Base-by-base conservation (phyloP, 345 rosid genomes). In the Rhodomyrtus tomentosa region DNA sequence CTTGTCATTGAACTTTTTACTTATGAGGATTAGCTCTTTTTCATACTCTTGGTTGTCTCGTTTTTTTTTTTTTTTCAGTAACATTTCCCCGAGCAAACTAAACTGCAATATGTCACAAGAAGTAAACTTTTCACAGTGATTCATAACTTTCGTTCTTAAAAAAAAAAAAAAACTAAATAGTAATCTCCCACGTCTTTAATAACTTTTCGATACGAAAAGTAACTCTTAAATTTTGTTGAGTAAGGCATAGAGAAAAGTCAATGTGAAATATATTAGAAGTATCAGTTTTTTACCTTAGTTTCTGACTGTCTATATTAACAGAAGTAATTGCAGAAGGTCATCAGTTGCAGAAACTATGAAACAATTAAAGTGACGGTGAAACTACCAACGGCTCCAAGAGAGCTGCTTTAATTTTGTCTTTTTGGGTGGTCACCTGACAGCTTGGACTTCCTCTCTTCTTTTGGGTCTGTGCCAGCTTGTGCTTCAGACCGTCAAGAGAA, bases 181-280 rank as follows among this genome's bases (percentile, higher is more conserved):
- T n/a, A n/a, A n/a, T n/a, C n/a, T n/a, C n/a, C 74, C 0, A 62
- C 74, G 0, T 16, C 42, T 62, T 8, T 16, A 36, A 59, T 16
- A 62, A 16, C 21, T 29, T 16, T 51, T 51, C 54, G 21, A 2
- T 51, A 16, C 54, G 22, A 6, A 52, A 52, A 52, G 55, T 6
- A 52, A 20, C 22, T 52, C 55, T 52, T 7, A 4, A 7, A 18
- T 18, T 18, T 0, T 16, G 24, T 6, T 68, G 12, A 32, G 45
- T 68, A 32, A 68, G 16, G 32, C 1, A 16, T 68, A 32, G 0
- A 18, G 45, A 32, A 32, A 62, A 8, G 45, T 4, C 15, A 62
- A n/a, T n/a, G n/a, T n/a, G n/a, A n/a, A n/a, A n/a, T n/a, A n/a
- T n/a, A n/a, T n/a, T n/a, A n/a, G n/a, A n/a, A n/a, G n/a, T n/a